Base-by-base conservation (phyloP, 2,329 filamentous ascomycete species). In the Thelonectria discophora region DNA sequence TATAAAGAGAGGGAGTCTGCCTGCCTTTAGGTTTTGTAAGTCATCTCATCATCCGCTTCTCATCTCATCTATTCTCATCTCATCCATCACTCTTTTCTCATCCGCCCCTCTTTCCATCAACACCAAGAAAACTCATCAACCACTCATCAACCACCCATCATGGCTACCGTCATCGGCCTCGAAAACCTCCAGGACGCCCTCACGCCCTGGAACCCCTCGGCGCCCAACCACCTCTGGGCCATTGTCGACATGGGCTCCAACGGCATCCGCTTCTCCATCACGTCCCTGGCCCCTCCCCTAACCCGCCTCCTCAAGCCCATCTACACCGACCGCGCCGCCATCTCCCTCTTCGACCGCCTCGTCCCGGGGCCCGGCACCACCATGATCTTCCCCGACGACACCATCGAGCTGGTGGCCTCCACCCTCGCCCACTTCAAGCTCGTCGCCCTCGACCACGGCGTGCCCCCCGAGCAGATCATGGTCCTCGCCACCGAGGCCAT, bases 401-500 rank as follows among this genome's bases (percentile, higher is more conserved):
- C 86, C 8, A 92, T 96, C 60, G 65, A 77, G 1, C 77, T 82
- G n/a, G 91, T 97, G 11, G 78, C 91, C 5, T 77, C 83, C 32
- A 86, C 88, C 2, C 79, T 97, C 11, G 79, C 85, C 20, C 87
- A 88, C 27, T 97, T 97, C 80, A 87, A 87, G 62, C 80, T 80
- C 24, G 90, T 91, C 53, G 94, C 93, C 60, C 73, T 82, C 56
- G 85, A 89, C 60, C 92, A 92, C 72, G 81, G 82, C 17, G 92
- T 97, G 0, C 86, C 86, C 0, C 73, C 81, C 1, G 68, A 77
- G 34, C 88, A 93, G 65, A 86, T 94, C 62, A 85, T 86, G 18
- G 86, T 97, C 10, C 86, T 97, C 43, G 94, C 93, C 18, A 97
- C 94, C 0, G 94, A 97, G 76, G 94, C 94, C 4, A 95, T 94